phyloP scores from a whole-genome alignment of 1,284 basidiomycete species.

The Wallemia hederae region DNA sequence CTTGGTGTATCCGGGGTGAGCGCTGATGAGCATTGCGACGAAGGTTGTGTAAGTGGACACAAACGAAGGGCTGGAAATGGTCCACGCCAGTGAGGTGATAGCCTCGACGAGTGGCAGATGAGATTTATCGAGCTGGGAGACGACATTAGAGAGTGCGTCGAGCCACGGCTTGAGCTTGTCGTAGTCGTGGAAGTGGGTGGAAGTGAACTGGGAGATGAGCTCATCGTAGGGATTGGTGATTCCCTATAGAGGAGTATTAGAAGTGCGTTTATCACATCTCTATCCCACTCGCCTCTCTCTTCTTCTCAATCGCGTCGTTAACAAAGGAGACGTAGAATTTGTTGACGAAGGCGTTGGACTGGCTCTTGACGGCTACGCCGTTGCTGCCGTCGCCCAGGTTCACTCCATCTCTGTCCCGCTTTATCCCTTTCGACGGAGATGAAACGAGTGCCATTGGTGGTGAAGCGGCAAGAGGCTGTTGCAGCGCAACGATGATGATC shows the following conservation, averaged over 20 bases:
- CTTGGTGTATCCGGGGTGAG: constrained; percentile 72
- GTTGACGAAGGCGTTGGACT: not conserved
- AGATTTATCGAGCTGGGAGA: constrained; percentile 39
- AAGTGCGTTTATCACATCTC: not conserved
- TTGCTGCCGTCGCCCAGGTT: not conserved
- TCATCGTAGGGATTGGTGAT: constrained; percentile 21
- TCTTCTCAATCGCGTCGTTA: not conserved
- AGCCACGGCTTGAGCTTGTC: not conserved
- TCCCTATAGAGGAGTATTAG: constrained; percentile 9
- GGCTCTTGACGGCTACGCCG: not conserved
- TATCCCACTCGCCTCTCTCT: not conserved
- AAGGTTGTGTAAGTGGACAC: constrained; percentile 65
- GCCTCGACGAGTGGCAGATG: constrained; percentile 66
- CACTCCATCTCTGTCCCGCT: not conserved
- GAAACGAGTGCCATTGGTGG: not conserved
- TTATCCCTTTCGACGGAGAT: not conserved
- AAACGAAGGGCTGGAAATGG: constrained; percentile 48
- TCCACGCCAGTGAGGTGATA: constrained; percentile 70
- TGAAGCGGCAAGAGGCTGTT: not conserved
- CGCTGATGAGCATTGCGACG: constrained; percentile 68
- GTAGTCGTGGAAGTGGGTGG: constrained; percentile 13
- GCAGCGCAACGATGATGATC: too few relatives aligned
- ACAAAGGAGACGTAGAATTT: not conserved
- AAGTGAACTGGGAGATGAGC: constrained; percentile 21
- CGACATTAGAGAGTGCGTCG: constrained; percentile 4